Conservation (phyloP, 495 filamentous ascomycete species). For the Penicillium flavigenum region DNA sequence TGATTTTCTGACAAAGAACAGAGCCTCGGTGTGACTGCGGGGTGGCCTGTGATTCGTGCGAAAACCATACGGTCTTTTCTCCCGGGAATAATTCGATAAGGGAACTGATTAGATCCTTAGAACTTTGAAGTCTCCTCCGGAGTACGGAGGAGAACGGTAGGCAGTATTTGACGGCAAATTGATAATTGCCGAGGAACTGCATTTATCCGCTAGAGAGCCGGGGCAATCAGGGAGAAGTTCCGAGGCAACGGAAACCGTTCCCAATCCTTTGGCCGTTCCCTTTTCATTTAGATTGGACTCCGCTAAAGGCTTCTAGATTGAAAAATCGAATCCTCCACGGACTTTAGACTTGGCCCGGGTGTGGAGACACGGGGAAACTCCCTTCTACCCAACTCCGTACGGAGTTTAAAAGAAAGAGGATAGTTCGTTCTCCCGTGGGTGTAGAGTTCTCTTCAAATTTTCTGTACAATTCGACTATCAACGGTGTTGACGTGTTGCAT, state of each 20-base stretch:
- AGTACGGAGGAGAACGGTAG: not conserved
- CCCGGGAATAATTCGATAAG: not conserved
- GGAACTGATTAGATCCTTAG: not conserved
- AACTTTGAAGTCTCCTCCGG: not conserved
- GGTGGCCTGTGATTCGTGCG: slow-evolving; percentile 14
- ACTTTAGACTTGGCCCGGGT: slow-evolving; percentile 7
- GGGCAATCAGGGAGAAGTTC: slow-evolving; percentile 2
- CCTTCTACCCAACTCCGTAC: not conserved
- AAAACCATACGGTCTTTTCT: slow-evolving; percentile 5
- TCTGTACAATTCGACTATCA: not conserved
- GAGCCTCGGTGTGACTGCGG: not conserved
- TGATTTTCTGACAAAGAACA: not conserved
- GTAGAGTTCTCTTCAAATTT: not conserved
- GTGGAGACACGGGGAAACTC: slow-evolving; percentile 7
- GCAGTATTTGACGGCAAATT: not conserved
- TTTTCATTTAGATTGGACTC: not conserved
- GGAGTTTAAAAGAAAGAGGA: not conserved
- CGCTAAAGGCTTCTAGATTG: not conserved
- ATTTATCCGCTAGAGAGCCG: slow-evolving; percentile 7
- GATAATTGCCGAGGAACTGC: slow-evolving; percentile 10
- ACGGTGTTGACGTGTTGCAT: slow-evolving; percentile 25
- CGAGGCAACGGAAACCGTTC: slow-evolving; percentile 10
- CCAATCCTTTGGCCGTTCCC: not conserved
- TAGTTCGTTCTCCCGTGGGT: slow-evolving; percentile 6
- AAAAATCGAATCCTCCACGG: not conserved